Evolutionary conservation across 768 basidiomycete species (phyloP).

Genomic region (Flagelloscypha sp.): DNA sequence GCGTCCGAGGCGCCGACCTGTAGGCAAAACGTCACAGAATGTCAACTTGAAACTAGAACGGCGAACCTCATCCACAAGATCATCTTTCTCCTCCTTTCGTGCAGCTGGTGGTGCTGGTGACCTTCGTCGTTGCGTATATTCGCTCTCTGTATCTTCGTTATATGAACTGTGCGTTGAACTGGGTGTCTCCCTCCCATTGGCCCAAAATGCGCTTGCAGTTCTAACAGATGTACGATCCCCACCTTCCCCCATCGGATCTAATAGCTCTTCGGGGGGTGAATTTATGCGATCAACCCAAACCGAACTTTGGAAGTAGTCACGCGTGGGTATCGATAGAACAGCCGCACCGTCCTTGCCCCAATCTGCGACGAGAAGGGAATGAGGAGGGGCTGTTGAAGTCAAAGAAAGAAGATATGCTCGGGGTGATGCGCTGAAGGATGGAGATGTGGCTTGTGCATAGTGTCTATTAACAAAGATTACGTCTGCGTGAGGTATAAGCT

Average conservation of each 20-base stretch:
- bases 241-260: slow-evolving; percentile 9
- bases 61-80: slow-evolving; percentile 59
- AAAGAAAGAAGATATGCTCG: slow-evolving; percentile 73
- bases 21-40: no score
- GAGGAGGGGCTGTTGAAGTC: slow-evolving; percentile 55
- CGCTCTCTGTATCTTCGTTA: no score
- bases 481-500: slow-evolving; percentile 80
- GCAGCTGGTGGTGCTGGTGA: no score
- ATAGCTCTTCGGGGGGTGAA: slow-evolving; percentile 12
- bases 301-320: slow-evolving; percentile 81
- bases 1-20: slow-evolving; percentile 76
- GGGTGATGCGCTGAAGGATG: slow-evolving; percentile 55
- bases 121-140: no score
- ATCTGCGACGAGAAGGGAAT: slow-evolving; percentile 73
- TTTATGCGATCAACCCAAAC: slow-evolving; percentile 54
- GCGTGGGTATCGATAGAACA: slow-evolving; percentile 70
- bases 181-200: slow-evolving; percentile 45
- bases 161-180: no score
- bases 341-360: slow-evolving; percentile 79
- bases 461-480: slow-evolving; percentile 72
- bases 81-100: slow-evolving; percentile 28
- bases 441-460: slow-evolving; percentile 56
- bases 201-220: slow-evolving; percentile 76
- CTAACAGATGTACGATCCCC: slow-evolving; percentile 39
- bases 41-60: no score